These are phyloP conservation scores for Trichophyton schoenleinii DNA, from an alignment of 2,329 filamentous ascomycete genomes.

Conservation along the genomic window DNA sequence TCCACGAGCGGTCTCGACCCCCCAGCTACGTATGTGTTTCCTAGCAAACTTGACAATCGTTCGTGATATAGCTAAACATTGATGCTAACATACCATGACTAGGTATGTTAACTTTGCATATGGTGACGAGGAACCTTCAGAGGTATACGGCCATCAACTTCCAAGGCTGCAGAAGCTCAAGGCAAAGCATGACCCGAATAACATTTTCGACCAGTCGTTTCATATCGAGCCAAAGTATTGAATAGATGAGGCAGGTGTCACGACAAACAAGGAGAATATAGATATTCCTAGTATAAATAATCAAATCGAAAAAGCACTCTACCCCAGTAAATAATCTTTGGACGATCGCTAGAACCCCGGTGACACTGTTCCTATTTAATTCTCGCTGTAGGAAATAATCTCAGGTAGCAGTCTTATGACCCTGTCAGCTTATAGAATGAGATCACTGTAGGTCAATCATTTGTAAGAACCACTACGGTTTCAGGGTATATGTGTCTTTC, in stretches of 20 bases:
- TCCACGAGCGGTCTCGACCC: slow-evolving; percentile 8
- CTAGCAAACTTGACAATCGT: background rate
- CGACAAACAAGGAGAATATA: background rate
- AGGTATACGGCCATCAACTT: background rate
- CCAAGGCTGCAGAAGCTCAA: background rate
- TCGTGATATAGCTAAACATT: background rate
- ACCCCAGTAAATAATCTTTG: background rate
- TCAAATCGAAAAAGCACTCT: background rate
- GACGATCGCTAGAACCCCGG: too few relatives aligned
- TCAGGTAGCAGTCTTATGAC: too few relatives aligned
- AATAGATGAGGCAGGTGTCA: background rate
- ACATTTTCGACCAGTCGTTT: slow-evolving; percentile 1
- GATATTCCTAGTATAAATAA: background rate
- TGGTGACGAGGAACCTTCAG: background rate
- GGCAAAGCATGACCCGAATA: background rate
- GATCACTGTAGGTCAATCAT: too few relatives aligned
- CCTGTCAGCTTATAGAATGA: too few relatives aligned
- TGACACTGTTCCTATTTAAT: too few relatives aligned
- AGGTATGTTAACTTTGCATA: slow-evolving; percentile 2
- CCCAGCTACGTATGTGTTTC: slow-evolving; percentile 4
- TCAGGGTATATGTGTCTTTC: too few relatives aligned
- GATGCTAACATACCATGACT: background rate
- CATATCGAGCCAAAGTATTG: background rate
- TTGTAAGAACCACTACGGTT: too few relatives aligned
- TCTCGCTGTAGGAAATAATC: too few relatives aligned